Evolutionary conservation across 2,329 filamentous ascomycete species (phyloP).

Genomic region (Verticillium longisporum): DNA sequence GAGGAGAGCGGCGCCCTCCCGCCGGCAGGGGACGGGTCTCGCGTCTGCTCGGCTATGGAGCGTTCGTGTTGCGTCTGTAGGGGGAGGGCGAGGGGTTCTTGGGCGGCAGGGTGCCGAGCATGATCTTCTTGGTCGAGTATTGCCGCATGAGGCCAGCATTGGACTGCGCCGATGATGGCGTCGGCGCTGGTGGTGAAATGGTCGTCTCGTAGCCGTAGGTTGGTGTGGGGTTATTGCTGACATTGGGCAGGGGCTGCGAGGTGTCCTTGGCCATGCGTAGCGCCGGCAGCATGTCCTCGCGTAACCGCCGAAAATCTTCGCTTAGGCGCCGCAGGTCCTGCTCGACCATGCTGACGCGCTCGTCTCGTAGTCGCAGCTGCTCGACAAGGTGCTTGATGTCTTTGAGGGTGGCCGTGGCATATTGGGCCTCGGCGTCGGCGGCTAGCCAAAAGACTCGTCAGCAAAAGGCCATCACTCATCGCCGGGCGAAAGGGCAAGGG

Average conservation of each 20-base stretch:
- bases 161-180: constrained; percentile 43
- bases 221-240: constrained; percentile 27
- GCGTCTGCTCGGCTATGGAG: constrained; percentile 53
- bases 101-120: constrained; percentile 61
- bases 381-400: constrained; percentile 89
- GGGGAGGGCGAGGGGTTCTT: constrained; percentile 72
- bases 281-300: constrained; percentile 87
- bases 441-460: constrained; percentile 42
- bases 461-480: background rate
- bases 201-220: constrained; percentile 46
- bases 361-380: constrained; percentile 82
- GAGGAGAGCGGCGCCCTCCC: constrained; percentile 61
- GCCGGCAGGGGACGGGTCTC: constrained; percentile 64
- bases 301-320: constrained; percentile 80
- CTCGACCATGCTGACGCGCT: constrained; percentile 79
- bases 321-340: constrained; percentile 75
- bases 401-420: constrained; percentile 82
- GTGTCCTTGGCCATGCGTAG: constrained; percentile 88
- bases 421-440: constrained; percentile 80
- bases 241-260: constrained; percentile 63
- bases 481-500: background rate
- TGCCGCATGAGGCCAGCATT: constrained; percentile 57
- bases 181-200: constrained; percentile 51
- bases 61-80: constrained; percentile 62
- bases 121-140: constrained; percentile 69